Evolutionary conservation across 2,329 filamentous ascomycete genomes (phyloP), one percentile per base, ranked within the genome.

Genomic region (Fusarium verrucosum): DNA sequence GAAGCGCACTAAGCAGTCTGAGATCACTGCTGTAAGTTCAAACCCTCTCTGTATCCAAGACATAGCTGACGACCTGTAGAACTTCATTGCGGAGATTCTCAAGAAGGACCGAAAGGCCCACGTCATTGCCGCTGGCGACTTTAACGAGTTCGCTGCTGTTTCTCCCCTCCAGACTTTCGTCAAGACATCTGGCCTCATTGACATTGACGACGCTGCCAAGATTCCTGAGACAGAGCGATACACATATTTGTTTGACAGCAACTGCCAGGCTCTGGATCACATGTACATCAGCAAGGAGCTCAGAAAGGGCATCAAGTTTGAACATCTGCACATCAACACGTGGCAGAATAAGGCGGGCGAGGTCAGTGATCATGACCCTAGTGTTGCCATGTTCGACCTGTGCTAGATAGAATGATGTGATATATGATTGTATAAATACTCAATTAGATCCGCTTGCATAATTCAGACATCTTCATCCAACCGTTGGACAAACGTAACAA

Each of bases 291-390:
- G 86, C 71, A 78, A 82, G 23, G 79, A 79, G 45, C 70, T 89
- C 57, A 78, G 76, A 23, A 72, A 72, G 25, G 71, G 74, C 5
- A 76, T 81, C 16, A 75, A 79, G 69, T 86, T 86, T 65, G 86
- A 91, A 80, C 89, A 92, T 75, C 71, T 92, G 23, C 89, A 92
- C 76, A 78, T 91, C 47, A 92, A 91, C 74, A 87, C 88, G 4
- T 92, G 89, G 89, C 82, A 85, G 45, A 76, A 79, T 26, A 82
- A 76, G 58, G 81, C 79, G 26, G 84, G 84, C 50, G 80, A 85
- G 73, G 82, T 85, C 20, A 88, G 84, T 47, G 89, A 92, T 72
- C 89, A 92, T 72, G 89, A 92, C 70, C 89, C 89, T 0, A 87
- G 83, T 41, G 83, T 92, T 16, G 88, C 85, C 5, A 80, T 77